Evolutionary conservation across 1,139 yeast genomes (phyloP).

Genomic region (Saccharomyces hybrid): DNA sequence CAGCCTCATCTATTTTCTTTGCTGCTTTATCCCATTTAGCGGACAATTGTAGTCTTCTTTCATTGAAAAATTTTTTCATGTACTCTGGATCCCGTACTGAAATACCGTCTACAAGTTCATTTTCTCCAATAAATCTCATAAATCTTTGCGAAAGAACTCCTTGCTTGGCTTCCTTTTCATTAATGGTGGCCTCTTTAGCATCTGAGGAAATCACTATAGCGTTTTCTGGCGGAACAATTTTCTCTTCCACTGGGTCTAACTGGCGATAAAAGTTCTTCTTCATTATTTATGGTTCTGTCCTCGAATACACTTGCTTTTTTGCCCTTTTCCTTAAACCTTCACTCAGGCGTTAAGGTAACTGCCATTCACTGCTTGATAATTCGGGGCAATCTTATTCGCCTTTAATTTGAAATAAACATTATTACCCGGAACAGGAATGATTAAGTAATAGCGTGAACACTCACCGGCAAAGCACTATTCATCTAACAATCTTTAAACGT

Average conservation of each 20-base stretch:
- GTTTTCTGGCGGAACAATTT: conserved; percentile 20
- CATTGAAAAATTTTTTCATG: conserved; percentile 18
- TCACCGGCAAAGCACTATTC: background rate
- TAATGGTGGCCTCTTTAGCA: conserved; percentile 18
- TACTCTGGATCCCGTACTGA: conserved; percentile 25
- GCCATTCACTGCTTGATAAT: background rate
- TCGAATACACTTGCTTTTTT: background rate
- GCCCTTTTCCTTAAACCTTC: background rate
- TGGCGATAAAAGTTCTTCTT: conserved; percentile 24
- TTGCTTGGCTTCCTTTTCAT: conserved; percentile 10
- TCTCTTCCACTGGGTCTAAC: conserved; percentile 22
- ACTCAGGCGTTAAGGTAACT: background rate
- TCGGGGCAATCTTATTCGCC: too few relatives aligned
- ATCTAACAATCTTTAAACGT: background rate
- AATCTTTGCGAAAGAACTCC: conserved; percentile 6
- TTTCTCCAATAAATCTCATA: conserved; percentile 18
- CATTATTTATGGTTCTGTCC: conserved; percentile 3
- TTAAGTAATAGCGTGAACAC: background rate
- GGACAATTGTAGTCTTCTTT: conserved; percentile 33
- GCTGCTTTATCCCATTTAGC: conserved; percentile 32
- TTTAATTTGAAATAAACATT: too few relatives aligned
- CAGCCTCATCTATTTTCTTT: conserved; percentile 36
- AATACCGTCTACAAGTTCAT: conserved; percentile 23
- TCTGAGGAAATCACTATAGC: conserved; percentile 17
- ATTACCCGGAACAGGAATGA: background rate